phyloP scores from a whole-genome alignment of 805 yeast species.

The Saccharomyces paradoxus region DNA sequence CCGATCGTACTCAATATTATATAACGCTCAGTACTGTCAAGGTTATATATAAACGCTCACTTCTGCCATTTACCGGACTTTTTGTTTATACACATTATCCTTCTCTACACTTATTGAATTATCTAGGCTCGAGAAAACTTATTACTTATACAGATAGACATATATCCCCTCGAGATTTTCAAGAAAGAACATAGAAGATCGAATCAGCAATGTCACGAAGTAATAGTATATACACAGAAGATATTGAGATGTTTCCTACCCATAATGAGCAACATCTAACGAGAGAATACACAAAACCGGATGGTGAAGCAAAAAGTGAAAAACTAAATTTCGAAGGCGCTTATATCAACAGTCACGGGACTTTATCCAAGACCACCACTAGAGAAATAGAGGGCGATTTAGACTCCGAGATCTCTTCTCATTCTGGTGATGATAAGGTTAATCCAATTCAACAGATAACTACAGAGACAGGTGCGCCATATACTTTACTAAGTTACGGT shows the following conservation, averaged over 20 bases:
- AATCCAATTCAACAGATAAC: not conserved
- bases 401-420: not conserved
- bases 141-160: not conserved
- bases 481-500: constrained; percentile 17
- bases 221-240: constrained; percentile 7
- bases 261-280: not conserved
- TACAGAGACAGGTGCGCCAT: constrained; percentile 9
- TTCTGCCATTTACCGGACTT: not conserved
- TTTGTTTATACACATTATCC: not conserved
- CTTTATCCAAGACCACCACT: constrained; percentile 16
- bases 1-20: not conserved
- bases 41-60: not conserved
- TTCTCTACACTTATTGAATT: not conserved
- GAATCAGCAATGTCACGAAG: constrained; percentile 1
- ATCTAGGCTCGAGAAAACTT: not conserved
- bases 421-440: constrained; percentile 3
- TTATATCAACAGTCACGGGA: constrained; percentile 6
- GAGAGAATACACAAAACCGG: constrained; percentile 1
- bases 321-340: not conserved
- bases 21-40: not conserved
- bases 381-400: constrained; percentile 11
- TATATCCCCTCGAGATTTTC: not conserved
- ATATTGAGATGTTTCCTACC: not conserved
- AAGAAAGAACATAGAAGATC: not conserved
- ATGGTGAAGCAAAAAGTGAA: not conserved